Conservation (phyloP, 2,329 filamentous ascomycete genomes). For the Lomentospora prolificans region DNA sequence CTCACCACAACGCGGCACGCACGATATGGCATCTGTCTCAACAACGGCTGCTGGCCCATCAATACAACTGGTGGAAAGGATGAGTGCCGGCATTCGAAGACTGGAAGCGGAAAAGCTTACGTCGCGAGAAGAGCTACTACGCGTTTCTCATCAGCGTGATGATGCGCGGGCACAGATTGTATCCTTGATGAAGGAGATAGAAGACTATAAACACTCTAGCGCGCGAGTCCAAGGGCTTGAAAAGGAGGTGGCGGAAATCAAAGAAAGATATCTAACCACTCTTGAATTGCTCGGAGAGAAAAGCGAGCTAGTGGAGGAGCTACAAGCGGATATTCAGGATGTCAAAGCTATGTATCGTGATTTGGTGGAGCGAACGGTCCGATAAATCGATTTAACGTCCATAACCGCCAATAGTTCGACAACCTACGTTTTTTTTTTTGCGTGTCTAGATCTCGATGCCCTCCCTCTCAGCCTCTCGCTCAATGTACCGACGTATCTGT, state of each 20-base stretch:
- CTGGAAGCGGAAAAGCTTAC: slow-evolving; percentile 87
- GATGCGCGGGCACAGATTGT: slow-evolving; percentile 91
- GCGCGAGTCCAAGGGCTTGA: slow-evolving; percentile 57
- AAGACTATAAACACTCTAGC: slow-evolving; percentile 25
- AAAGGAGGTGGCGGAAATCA: slow-evolving; percentile 55
- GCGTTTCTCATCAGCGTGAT: slow-evolving; percentile 77
- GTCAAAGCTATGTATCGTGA: slow-evolving; percentile 96
- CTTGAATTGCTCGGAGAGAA: slow-evolving; percentile 95
- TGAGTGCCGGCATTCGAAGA: slow-evolving; percentile 86
- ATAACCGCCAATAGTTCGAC: background rate
- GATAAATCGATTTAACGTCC: slow-evolving; percentile 28
- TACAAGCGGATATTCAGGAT: slow-evolving; percentile 80
- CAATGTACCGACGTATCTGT: slow-evolving; percentile 66
- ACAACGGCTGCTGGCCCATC: slow-evolving; percentile 85
- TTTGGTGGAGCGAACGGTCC: slow-evolving; percentile 75
- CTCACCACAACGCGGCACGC: slow-evolving; percentile 57
- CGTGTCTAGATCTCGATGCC: slow-evolving; percentile 52
- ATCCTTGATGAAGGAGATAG: slow-evolving; percentile 74
- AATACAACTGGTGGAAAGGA: slow-evolving; percentile 89
- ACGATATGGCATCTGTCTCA: slow-evolving; percentile 81
- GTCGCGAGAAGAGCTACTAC: slow-evolving; percentile 72
- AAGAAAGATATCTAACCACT: slow-evolving; percentile 77
- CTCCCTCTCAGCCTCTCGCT: slow-evolving; percentile 71
- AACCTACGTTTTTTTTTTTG: background rate
- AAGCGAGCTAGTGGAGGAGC: slow-evolving; percentile 87